Conservation (phyloP, 1,284 basidiomycete species). For the Cutaneotrichosporon sp. region DNA sequence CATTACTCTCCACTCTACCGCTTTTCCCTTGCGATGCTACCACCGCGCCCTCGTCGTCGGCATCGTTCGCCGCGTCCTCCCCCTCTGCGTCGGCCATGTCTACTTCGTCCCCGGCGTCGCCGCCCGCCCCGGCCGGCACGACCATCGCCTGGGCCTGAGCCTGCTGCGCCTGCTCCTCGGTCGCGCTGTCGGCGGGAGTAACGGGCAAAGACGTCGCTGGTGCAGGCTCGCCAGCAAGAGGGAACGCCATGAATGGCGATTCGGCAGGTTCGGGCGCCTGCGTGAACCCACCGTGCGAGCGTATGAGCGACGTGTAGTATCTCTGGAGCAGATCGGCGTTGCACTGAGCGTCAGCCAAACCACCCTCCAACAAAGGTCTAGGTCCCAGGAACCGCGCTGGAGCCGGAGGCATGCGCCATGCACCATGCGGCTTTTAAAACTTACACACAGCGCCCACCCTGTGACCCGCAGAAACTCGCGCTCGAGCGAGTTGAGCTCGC, state of each 20-base stretch:
- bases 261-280: slow-evolving; percentile 35
- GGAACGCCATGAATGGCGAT: slow-evolving; percentile 41
- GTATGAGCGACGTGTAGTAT: slow-evolving; percentile 49
- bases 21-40: too few species aligned
- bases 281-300: slow-evolving; percentile 42
- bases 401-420: too few species aligned
- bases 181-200: slow-evolving; percentile 8
- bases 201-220: slow-evolving; percentile 1
- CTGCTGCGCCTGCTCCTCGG: neutral
- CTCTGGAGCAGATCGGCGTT: slow-evolving; percentile 45
- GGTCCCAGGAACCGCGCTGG: neutral
- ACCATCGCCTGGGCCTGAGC: neutral
- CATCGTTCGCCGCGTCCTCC: slow-evolving; percentile 1
- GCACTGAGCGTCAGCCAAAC: slow-evolving; percentile 32
- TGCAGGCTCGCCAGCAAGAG: slow-evolving; percentile 13
- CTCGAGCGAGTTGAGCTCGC: slow-evolving; percentile 86
- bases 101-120: neutral
- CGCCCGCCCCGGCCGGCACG: neutral
- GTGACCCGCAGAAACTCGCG: slow-evolving; percentile 82
- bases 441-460: slow-evolving; percentile 86
- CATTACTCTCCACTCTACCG: too few species aligned
- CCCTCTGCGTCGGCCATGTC: slow-evolving; percentile 5
- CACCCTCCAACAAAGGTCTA: too few species aligned
- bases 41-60: neutral
- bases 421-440: slow-evolving; percentile 36